Evolutionary conservation across 1,139 yeast species (phyloP).

Genomic region (Ogataea hybrid): DNA sequence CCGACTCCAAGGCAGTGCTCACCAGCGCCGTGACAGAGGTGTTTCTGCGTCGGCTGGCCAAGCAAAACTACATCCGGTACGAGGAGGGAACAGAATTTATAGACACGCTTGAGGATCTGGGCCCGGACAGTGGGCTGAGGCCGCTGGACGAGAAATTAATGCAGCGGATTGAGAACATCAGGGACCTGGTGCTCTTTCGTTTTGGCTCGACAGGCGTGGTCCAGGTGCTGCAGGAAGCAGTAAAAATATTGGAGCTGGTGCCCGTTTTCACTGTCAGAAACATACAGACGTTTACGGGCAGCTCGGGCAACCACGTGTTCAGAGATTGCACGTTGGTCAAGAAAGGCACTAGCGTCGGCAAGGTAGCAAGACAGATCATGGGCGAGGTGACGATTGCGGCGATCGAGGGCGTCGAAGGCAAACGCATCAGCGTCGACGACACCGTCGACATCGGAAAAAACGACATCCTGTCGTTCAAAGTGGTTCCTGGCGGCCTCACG

Average conservation of each 20-base stretch:
- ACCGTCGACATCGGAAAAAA: slow-evolving; percentile 71
- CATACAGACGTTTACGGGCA: slow-evolving; percentile 76
- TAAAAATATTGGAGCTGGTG: slow-evolving; percentile 67
- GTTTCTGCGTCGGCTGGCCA: slow-evolving; percentile 73
- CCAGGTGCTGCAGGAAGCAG: slow-evolving; percentile 86
- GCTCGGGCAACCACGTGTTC: slow-evolving; percentile 65
- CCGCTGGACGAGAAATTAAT: slow-evolving; percentile 77
- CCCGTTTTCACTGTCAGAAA: slow-evolving; percentile 93
- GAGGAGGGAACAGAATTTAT: slow-evolving; percentile 95
- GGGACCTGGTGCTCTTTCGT: slow-evolving; percentile 87
- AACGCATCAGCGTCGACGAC: slow-evolving; percentile 81
- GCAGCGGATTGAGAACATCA: slow-evolving; percentile 75
- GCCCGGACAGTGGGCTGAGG: slow-evolving; percentile 65
- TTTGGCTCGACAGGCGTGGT: slow-evolving; percentile 98
- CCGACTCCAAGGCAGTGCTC: slow-evolving; percentile 73
- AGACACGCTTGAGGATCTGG: slow-evolving; percentile 84
- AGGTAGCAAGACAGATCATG: slow-evolving; percentile 83
- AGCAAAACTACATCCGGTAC: slow-evolving; percentile 80
- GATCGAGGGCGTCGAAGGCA: slow-evolving; percentile 86
- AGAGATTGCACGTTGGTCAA: slow-evolving; percentile 85
- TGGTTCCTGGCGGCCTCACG: slow-evolving; percentile 53
- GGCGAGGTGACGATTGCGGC: slow-evolving; percentile 95
- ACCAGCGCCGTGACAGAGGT: slow-evolving; percentile 94
- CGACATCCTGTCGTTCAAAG: slow-evolving; percentile 79
- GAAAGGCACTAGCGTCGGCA: slow-evolving; percentile 78